These are phyloP conservation scores for Ampelomyces quisqualis DNA, from an alignment of 2,329 filamentous ascomycete species.

Conservation along the genomic window DNA sequence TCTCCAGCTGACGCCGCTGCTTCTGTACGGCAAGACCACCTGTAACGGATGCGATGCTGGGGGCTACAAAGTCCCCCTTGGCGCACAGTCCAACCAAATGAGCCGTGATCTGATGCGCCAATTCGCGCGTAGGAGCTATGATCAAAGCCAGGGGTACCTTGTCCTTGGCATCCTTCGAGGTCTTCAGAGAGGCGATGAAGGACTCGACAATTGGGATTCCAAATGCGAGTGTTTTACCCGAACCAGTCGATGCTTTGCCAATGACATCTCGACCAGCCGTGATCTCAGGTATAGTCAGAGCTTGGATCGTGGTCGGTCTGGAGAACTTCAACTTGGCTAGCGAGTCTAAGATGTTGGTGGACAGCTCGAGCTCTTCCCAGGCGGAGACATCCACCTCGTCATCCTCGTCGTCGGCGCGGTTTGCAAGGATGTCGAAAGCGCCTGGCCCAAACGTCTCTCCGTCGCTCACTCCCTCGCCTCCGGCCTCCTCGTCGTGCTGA, in stretches of 20 bases:
- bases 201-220: constrained; percentile 88
- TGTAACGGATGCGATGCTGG: constrained; percentile 77
- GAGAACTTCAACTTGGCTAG: constrained; percentile 78
- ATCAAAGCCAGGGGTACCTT: constrained; percentile 64
- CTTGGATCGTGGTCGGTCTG: constrained; percentile 80
- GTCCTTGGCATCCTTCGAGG: constrained; percentile 28
- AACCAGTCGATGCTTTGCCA: constrained; percentile 93
- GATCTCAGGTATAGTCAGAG: constrained; percentile 76
- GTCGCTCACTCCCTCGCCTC: constrained; percentile 11
- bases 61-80: constrained; percentile 61
- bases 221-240: constrained; percentile 94
- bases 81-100: constrained; percentile 77
- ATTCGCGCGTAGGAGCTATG: constrained; percentile 85
- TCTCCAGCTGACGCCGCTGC: constrained; percentile 79
- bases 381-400: constrained; percentile 71
- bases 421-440: constrained; percentile 58
- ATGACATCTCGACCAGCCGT: constrained; percentile 84
- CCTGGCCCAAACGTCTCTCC: constrained; percentile 36
- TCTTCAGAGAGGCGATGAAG: constrained; percentile 60
- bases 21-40: constrained; percentile 94
- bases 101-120: constrained; percentile 86
- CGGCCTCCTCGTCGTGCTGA: constrained; percentile 29
- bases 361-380: constrained; percentile 76
- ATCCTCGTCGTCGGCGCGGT: constrained; percentile 54
- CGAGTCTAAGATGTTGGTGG: constrained; percentile 68